phyloP scores from a whole-genome alignment of 495 filamentous ascomycete genomes.

The Penicillium antarcticum region DNA sequence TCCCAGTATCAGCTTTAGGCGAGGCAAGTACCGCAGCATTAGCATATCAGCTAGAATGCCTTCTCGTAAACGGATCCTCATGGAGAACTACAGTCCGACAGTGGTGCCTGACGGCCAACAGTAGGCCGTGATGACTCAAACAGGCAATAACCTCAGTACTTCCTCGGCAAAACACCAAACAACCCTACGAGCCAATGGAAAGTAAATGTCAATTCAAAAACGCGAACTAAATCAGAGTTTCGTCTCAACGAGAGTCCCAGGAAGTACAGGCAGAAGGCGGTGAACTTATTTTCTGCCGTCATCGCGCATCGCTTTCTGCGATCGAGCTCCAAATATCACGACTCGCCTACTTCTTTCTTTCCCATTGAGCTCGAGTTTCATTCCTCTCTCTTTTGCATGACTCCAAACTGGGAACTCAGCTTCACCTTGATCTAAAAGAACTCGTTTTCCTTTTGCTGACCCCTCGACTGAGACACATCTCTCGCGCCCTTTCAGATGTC shows the following conservation, averaged over 20 bases:
- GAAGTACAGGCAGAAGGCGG: constrained; percentile 1
- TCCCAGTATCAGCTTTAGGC: no score
- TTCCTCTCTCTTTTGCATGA: neutral
- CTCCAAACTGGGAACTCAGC: neutral
- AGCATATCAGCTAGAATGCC: neutral
- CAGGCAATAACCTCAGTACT: no score
- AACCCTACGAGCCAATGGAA: neutral
- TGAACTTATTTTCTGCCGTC: constrained; percentile 2
- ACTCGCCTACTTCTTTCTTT: neutral
- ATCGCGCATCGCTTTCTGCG: constrained; percentile 8
- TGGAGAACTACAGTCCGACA: constrained; percentile 1
- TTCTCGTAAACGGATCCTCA: neutral
- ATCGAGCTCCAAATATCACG: constrained; percentile 6
- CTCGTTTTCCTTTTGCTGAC: neutral
- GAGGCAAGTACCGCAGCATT: neutral
- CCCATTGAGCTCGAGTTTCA: neutral
- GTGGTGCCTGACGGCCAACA: neutral
- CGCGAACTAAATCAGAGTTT: no score
- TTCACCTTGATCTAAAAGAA: neutral
- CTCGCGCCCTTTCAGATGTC: constrained; percentile 33
- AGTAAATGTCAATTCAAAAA: no score
- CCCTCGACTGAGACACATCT: neutral
- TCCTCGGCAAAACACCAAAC: neutral
- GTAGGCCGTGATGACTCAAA: no score
- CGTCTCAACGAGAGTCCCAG: neutral